These are phyloP conservation scores for Sporothrix humicola DNA, from an alignment of 2,329 filamentous ascomycete species.

Conservation along the genomic window DNA sequence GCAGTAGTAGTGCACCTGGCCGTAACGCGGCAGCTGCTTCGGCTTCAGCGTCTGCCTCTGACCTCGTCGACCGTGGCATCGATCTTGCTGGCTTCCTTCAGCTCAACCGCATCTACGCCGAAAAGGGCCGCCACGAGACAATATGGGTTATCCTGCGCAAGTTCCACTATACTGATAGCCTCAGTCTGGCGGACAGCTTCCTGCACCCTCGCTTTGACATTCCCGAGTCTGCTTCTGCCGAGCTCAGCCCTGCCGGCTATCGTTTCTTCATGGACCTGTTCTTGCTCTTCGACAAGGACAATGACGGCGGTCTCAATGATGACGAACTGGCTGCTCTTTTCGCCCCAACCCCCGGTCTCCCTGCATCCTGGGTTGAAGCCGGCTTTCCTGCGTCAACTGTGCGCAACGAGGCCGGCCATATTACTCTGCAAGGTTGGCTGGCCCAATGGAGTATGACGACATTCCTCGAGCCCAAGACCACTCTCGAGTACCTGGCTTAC, in stretches of 20 bases:
- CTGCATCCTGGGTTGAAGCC: conserved; percentile 83
- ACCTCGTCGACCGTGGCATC: conserved; percentile 66
- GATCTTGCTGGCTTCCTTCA: conserved; percentile 83
- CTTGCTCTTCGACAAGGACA: conserved; percentile 93
- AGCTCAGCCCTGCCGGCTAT: conserved; percentile 92
- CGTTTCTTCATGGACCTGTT: conserved; percentile 96
- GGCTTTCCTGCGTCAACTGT: conserved; percentile 94
- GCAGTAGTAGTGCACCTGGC: conserved; percentile 8
- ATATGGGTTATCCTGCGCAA: conserved; percentile 97
- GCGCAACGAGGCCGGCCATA: conserved; percentile 90
- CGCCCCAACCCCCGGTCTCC: conserved; percentile 88
- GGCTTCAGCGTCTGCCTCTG: neutral
- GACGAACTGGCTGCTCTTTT: conserved; percentile 85
- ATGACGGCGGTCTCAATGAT: conserved; percentile 90
- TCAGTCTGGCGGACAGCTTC: conserved; percentile 89
- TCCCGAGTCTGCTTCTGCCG: conserved; percentile 87
- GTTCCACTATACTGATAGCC: conserved; percentile 94
- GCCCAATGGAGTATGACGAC: conserved; percentile 99
- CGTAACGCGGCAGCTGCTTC: neutral
- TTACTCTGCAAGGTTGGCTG: conserved; percentile 96
- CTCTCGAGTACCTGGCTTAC: conserved; percentile 93
- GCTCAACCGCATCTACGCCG: conserved; percentile 93
- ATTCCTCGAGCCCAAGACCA: conserved; percentile 92
- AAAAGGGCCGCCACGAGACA: conserved; percentile 96
- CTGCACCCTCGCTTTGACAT: conserved; percentile 94